Evolutionary conservation across 305 asterid genomes (phyloP), one percentile per base, ranked within the genome.

Genomic region (Fraxinus baroniana): DNA sequence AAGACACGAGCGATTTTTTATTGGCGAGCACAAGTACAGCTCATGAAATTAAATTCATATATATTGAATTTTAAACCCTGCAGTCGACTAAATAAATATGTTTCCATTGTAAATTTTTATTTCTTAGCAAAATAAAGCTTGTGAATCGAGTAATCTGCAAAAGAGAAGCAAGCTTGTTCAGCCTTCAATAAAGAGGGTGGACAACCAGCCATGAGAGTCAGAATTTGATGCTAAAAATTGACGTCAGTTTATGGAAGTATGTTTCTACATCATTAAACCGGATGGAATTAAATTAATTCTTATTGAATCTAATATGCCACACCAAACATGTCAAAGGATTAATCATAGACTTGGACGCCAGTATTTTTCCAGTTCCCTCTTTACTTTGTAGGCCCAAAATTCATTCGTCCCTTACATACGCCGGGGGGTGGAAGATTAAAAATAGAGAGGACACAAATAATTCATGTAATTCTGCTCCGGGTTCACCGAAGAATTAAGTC

Each of bases 401-500:
- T 66, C 8, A 9, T 64, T n/a, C 17, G 13, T 7, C 17, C 28
- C 71, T 22, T 7, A 20, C 7, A 62, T 24, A 24, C 26, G 26
- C 26, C 26, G 26, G 26, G 26, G 26, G 26, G 26, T 24, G 26
- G 26, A 24, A 1, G 26, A 24, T 24, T 24, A 24, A 24, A 33
- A 35, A 35, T 35, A 35, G 37, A 62, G 78, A 81, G 55, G 83
- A 35, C 79, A 37, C 55, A 24, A 33, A 62, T 44, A 33, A 84
- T 66, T 33, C 84, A 76, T 83, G 86, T 79, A 81, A 75, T 28
- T 89, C 95, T 70, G 82, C 89, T 83, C 90, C 91, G 17, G 79
- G 86, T 55, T 91, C 93, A 17, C 95, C 95, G 0, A 81, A 44
- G 86, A 85, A n/a, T n/a, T n/a, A n/a, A n/a, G n/a, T n/a, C n/a